These are phyloP conservation scores for Capronia americana DNA, from an alignment of 2,329 filamentous ascomycete species.

Conservation along the genomic window DNA sequence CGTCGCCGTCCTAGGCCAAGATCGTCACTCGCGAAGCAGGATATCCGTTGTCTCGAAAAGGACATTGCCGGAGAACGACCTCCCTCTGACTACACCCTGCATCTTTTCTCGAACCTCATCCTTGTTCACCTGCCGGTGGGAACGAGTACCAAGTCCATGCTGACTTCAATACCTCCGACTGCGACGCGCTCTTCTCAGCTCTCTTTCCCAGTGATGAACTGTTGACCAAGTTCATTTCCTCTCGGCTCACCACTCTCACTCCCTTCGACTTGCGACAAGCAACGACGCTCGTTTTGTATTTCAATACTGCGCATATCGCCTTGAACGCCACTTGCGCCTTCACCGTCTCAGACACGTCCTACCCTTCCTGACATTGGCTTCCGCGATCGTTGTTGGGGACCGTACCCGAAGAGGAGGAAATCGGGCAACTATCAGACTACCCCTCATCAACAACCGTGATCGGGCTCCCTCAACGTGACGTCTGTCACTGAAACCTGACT, in stretches of 20 bases:
- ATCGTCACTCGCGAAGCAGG: slow-evolving; percentile 9
- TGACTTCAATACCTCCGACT: slow-evolving; percentile 6
- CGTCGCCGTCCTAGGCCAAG: slow-evolving; percentile 11
- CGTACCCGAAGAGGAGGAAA: slow-evolving; percentile 21
- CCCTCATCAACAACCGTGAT: not conserved
- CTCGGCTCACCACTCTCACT: slow-evolving; percentile 14
- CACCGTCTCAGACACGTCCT: slow-evolving; percentile 25
- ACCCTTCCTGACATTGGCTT: slow-evolving; percentile 6
- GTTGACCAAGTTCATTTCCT: slow-evolving; percentile 23
- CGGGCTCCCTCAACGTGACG: not conserved
- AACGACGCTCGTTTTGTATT: slow-evolving; percentile 25
- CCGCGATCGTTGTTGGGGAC: slow-evolving; percentile 1
- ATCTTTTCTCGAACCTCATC: slow-evolving; percentile 12
- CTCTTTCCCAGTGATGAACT: slow-evolving; percentile 9
- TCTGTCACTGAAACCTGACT: not conserved
- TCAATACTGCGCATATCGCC: slow-evolving; percentile 5
- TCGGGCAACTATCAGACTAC: slow-evolving; percentile 4
- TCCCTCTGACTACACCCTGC: slow-evolving; percentile 16
- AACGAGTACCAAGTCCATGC: slow-evolving; percentile 13
- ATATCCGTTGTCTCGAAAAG: not conserved
- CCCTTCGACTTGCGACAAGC: slow-evolving; percentile 13
- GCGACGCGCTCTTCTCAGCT: slow-evolving; percentile 24
- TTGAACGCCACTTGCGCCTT: slow-evolving; percentile 11
- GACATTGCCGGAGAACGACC: slow-evolving; percentile 8
- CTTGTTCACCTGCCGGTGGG: slow-evolving; percentile 15